Base-by-base conservation (phyloP, 768 basidiomycete species). In the Xerocomellus chrysenteron region DNA sequence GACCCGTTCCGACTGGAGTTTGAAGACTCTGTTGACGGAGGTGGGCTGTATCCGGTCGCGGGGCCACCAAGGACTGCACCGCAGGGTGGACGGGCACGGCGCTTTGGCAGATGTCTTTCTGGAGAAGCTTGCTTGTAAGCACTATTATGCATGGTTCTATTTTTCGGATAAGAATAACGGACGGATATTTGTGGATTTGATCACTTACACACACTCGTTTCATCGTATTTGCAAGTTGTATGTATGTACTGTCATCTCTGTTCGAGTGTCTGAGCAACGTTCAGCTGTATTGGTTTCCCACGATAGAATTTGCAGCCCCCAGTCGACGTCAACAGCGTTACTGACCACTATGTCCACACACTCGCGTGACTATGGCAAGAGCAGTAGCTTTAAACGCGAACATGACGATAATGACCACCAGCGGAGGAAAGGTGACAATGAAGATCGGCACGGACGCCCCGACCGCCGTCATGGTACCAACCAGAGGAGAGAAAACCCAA, bases 1-100 rank as follows among this genome's bases (percentile, higher is more conserved):
- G 65, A 68, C 47, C 62, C 66, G 24, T 68, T 68, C 37, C 54
- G 26, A 43, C 51, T 64, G 17, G 64, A 32, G 45, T 67, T 64
- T 41, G 49, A 44, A 30, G 52, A 46, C 17, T 40, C 50, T 41
- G 43, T 19, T 2, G 53, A 54, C 6, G 26, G 33, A 35, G 39
- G 33, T n/a, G 39, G 56, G 28, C n/a, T 42, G 36, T 58, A 68
- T 45, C 56, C 50, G 1, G 40, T 55, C 49, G 42, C 43, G 40
- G 55, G n/a, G 21, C 54, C 48, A 24, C 53, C 50, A 5, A 56
- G 33, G 39, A 59, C 57, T 8, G 47, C 41, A 47, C 37, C 16
- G 43, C 32, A 21, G 42, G 37, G 41, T n/a, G 17, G 9, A 54
- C 58, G 62, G 46, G 36, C 28, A 21, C 52, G 54, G 13, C 59